Evolutionary conservation across 1,284 basidiomycete genomes (phyloP), one percentile per base, ranked within the genome.

Genomic region (Sporisorium exsertum): DNA sequence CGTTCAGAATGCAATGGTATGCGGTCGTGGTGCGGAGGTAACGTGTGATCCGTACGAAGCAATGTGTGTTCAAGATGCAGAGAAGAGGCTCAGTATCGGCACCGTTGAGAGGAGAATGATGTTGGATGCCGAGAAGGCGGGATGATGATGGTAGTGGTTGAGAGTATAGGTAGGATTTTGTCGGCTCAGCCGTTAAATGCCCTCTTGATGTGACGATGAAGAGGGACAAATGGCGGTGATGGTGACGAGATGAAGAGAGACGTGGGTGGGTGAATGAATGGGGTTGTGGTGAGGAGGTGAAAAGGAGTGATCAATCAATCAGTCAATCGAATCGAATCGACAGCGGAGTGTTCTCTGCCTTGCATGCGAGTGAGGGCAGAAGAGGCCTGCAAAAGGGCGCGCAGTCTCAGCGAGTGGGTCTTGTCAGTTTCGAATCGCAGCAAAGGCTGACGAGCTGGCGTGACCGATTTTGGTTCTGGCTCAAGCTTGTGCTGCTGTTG

Each of bases 161-260:
- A n/a, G 26, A 12, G 45, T 13, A 26, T 59, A 52, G 49, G 29
- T 42, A 32, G 37, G 15, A 24, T 15, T 33, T 54, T 37, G 50
- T 69, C 62, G 54, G 61, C 53, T 70, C 49, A 70, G 62, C 58
- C 62, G 53, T 43, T 35, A 53, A 35, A 57, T n/a, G 29, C 55
- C 55, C 67, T 42, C 26, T 18, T 32, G 29, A n/a, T 35, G 33
- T 51, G 67, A 53, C 54, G 67, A 57, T 46, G 54, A 47, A n/a
- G 33, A 35, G 42, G 37, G 53, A 27, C 15, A 10, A 33, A 54
- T 40, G 60, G 33, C 37, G 43, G 53, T 64, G 67, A 55, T 50
- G 56, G 26, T 55, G 52, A 59, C 40, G n/a, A 29, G 59, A 52
- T 33, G 42, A 49, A n/a, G 29, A 32, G 45, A 51, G 27, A 46